Conservation (phyloP, 208 protist species). For the Angomonas ambiguus region DNA sequence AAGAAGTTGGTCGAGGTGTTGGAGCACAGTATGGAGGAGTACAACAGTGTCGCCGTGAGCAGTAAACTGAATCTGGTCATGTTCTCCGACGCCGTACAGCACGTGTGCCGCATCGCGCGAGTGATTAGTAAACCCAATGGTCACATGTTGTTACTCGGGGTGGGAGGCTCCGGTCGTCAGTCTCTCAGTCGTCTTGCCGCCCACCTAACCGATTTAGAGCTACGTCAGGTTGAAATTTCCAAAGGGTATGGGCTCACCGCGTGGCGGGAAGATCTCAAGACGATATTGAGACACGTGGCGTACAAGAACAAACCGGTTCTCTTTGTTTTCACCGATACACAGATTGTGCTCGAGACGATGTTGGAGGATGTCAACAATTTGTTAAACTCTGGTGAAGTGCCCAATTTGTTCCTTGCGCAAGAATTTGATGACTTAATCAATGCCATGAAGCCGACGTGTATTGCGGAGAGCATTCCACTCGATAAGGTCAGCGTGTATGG, state of each 20-base stretch:
- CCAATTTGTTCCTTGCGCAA: constrained; percentile 94
- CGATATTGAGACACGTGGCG: constrained; percentile 86
- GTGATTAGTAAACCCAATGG: constrained; percentile 95
- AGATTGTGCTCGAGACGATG: constrained; percentile 97
- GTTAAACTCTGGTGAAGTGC: constrained; percentile 97
- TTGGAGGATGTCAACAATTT: constrained; percentile 99
- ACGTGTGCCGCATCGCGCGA: constrained; percentile 94
- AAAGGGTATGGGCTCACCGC: constrained; percentile 95
- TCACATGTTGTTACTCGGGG: constrained; percentile 96
- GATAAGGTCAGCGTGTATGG: constrained; percentile 95
- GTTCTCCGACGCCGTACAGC: constrained; percentile 96
- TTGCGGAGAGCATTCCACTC: constrained; percentile 81
- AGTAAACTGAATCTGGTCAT: constrained; percentile 95
- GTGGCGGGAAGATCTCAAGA: constrained; percentile 97
- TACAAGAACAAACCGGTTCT: constrained; percentile 95
- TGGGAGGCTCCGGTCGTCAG: constrained; percentile 97
- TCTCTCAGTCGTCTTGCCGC: constrained; percentile 94
- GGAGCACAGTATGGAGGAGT: constrained; percentile 90
- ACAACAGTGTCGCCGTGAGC: constrained; percentile 83
- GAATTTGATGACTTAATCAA: constrained; percentile 94
- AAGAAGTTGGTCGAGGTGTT: constrained; percentile 70
- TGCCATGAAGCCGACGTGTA: constrained; percentile 92
- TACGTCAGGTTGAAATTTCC: constrained; percentile 95
- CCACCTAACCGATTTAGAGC: constrained; percentile 93
- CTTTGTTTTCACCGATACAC: constrained; percentile 97